phyloP scores from a whole-genome alignment of 75 land plant genomes.

The Isoetes taiwanensis region DNA sequence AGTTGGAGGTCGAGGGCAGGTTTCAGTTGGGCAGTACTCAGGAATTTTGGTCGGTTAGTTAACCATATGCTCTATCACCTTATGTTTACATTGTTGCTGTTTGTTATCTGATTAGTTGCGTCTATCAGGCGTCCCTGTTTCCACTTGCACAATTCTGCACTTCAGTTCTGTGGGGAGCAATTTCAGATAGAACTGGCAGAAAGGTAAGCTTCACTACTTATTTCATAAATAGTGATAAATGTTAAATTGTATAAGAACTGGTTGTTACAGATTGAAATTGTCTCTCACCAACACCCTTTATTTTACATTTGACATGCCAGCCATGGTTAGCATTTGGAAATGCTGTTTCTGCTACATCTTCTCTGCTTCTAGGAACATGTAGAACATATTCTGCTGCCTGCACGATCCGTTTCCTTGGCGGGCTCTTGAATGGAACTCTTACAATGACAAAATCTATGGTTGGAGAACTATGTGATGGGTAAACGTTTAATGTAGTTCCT shows the following conservation, averaged over 20 bases:
- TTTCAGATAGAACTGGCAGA: slow-evolving; percentile 20
- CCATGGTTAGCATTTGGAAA: slow-evolving; percentile 24
- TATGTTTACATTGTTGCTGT: too few relatives aligned
- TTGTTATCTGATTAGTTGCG: neutral
- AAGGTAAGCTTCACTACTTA: slow-evolving; percentile 8
- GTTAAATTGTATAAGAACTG: too few relatives aligned
- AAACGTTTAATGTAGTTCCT: neutral
- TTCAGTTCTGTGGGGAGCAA: slow-evolving; percentile 19
- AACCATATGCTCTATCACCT: neutral
- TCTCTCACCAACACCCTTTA: neutral
- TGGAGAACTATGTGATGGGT: slow-evolving; percentile 25
- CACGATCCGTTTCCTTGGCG: slow-evolving; percentile 13
- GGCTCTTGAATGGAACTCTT: slow-evolving; percentile 19
- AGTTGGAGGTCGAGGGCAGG: slow-evolving; percentile 5
- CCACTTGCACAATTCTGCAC: slow-evolving; percentile 24
- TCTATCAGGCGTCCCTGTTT: slow-evolving; percentile 16
- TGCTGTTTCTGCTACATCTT: slow-evolving; percentile 11
- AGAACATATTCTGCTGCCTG: slow-evolving; percentile 12
- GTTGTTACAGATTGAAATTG: neutral
- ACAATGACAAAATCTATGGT: slow-evolving; percentile 21
- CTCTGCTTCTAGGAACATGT: slow-evolving; percentile 16
- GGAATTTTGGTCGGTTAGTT: slow-evolving; percentile 14
- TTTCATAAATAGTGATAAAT: neutral
- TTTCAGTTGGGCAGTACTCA: slow-evolving; percentile 15
- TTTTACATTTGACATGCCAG: too few relatives aligned